Conservation (phyloP, 225 moss, liverwort and hornwort genomes). For the Sphagnum tenellum region DNA sequence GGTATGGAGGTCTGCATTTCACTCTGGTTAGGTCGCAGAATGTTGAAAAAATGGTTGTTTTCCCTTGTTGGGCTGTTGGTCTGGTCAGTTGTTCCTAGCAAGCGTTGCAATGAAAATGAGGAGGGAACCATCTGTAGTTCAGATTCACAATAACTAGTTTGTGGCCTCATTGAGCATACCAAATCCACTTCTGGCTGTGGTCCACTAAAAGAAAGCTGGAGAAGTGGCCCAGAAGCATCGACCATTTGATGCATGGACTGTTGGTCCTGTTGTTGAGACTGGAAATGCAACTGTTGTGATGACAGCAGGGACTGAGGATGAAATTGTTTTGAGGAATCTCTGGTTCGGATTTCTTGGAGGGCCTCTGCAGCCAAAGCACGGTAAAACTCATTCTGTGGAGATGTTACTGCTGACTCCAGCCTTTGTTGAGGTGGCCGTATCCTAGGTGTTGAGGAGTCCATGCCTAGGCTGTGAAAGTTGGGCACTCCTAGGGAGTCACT, state of each 20-base stretch:
- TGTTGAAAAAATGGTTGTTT: conserved; percentile 49
- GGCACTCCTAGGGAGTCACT: conserved; percentile 23
- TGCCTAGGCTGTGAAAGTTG: conserved; percentile 36
- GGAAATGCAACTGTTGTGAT: conserved; percentile 50
- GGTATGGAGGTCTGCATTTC: conserved; percentile 23
- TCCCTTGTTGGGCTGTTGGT: conserved; percentile 42
- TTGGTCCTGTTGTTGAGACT: conserved; percentile 43
- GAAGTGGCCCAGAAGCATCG: conserved; percentile 63
- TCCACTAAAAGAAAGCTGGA: conserved; percentile 68
- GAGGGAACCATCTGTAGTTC: conserved; percentile 64
- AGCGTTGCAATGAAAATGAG: conserved; percentile 53
- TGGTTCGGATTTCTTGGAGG: conserved; percentile 67
- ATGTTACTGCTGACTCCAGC: conserved; percentile 30
- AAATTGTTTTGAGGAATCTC: conserved; percentile 69
- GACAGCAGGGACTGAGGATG: conserved; percentile 43
- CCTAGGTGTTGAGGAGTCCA: conserved; percentile 58
- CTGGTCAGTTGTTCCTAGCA: conserved; percentile 50
- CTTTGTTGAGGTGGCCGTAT: conserved; percentile 58
- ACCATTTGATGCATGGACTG: conserved; percentile 56
- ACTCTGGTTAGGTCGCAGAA: conserved; percentile 51
- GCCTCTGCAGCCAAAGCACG: conserved; percentile 92
- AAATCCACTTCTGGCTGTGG: conserved; percentile 66
- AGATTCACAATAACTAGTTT: conserved; percentile 57
- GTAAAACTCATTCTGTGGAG: conserved; percentile 53
- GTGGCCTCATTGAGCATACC: conserved; percentile 34